Evolutionary conservation across 23 red algal genomes (phyloP).

Genomic region (Cyanidiococcus yangmingshanensis): DNA sequence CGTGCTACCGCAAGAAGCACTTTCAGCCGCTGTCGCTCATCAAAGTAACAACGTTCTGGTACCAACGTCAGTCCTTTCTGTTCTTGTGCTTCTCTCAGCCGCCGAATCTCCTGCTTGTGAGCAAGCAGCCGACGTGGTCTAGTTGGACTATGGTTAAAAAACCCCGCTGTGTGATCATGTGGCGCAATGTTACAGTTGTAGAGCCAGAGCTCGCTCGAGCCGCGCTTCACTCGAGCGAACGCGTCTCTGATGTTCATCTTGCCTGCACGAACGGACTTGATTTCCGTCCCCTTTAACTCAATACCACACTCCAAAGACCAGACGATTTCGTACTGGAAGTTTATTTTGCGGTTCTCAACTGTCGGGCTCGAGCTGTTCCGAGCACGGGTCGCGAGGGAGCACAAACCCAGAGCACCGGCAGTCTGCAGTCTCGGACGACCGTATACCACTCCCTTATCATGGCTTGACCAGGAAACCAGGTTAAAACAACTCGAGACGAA

Average conservation of each 20-base stretch:
- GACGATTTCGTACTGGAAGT: constrained; percentile 63
- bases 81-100: constrained; percentile 35
- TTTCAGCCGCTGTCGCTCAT: constrained; percentile 48
- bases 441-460: no score
- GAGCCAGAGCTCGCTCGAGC: constrained; percentile 44
- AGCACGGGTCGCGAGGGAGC: background rate
- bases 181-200: constrained; percentile 60
- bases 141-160: constrained; percentile 76
- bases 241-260: constrained; percentile 69
- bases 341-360: constrained; percentile 52
- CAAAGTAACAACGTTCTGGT: constrained; percentile 60
- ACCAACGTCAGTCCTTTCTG: constrained; percentile 70
- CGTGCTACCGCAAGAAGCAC: constrained; percentile 57
- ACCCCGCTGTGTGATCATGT: constrained; percentile 24
- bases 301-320: constrained; percentile 74
- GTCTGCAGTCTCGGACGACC: no score
- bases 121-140: constrained; percentile 53
- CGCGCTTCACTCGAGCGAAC: constrained; percentile 40
- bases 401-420: no score
- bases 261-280: constrained; percentile 71
- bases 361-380: background rate
- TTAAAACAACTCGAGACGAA: no score
- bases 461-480: no score
- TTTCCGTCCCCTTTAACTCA: constrained; percentile 64
- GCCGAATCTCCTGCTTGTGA: constrained; percentile 74